Base-by-base conservation (phyloP, 352 stramenopile genomes). In the Phytophthora litchii region DNA sequence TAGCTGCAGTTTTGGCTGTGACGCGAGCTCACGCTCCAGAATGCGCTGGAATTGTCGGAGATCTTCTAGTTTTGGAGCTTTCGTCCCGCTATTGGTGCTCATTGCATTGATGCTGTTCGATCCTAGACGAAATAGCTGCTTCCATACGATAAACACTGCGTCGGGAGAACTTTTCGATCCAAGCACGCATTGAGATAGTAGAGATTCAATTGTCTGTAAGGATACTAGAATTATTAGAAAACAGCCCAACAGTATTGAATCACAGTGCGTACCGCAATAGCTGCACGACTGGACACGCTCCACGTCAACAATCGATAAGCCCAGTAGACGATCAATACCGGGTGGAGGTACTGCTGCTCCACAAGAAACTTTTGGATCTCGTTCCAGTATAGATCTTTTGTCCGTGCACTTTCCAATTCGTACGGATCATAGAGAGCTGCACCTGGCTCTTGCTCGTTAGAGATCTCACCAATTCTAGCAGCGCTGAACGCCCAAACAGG, bases 311-410 rank as follows among this genome's bases (percentile, higher is more conserved):
- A 64, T 20, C 72, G 70, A 44, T 85, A 89, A 14, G 65, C 74
- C 83, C 83, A 92, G 48, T 92, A 89, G 3, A 80, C 53, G 14
- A 83, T 56, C 13, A 92, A 46, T 0, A 92, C 40, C 19, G 83
- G 83, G 32, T 92, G 83, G 2, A 91, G 45, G 34, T 88, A 92
- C 13, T 77, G 72, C 23, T 79, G 66, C 25, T 87, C 63, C 10
- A 80, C 59, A 19, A 89, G 34, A 31, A 83, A 86, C 20, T 77
- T 74, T 54, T 92, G 83, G 40, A 91, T 89, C 29, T 90, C 80
- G 40, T 92, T 92, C 83, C 83, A 92, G 54, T 92, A 89, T 11
- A 62, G 35, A 62, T 92, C 83, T 36, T 88, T 76, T 19, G 83
- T 91, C 3, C 76, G 73, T n/a, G 70, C 70, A 29, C 72, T 86